Evolutionary conservation across 2,329 filamentous ascomycete genomes (phyloP), one percentile per base, ranked within the genome.

Genomic region (Paraphoma sp.): DNA sequence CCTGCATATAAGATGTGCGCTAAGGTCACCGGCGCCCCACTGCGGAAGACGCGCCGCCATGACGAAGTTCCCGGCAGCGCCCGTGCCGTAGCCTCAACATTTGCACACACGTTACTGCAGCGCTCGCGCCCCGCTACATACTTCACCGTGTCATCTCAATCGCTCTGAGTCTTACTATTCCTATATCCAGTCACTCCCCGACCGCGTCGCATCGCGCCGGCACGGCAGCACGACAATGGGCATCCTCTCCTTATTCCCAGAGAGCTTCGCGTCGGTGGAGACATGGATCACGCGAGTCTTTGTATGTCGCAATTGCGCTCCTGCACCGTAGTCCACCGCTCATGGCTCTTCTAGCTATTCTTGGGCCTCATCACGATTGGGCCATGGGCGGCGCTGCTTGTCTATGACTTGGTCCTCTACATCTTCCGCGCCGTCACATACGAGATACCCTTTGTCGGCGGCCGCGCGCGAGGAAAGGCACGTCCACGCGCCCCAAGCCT

Each of bases 401-500:
- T 87, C 60, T 89, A 89, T 78, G 88, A 91, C 70, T 72, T 88
- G 51, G 60, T 84, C 23, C 80, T 89, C 42, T 91, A 89, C 74
- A 61, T 86, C 55, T 84, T 83, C 72, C 86, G 88, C 57, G 79
- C 83, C 12, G 68, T 82, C 11, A 81, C 81, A 42, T 85, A 88
- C 72, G 83, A 88, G 57, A 74, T 89, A 2, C 87, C 87, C 1
- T 70, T 84, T 30, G 65, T 88, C 45, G 87, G 87, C 4, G 87
- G 87, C 6, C 79, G 86, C 63, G 86, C 87, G 33, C 80, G 83
- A 54, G 87, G 87, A 5, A 81, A 82, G 63, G 80, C 82, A 54
- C 79, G 85, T 59, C 88, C 88, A 6, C 79, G 86, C 60, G 86
- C 86, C 36, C 87, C 87, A 12, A 88, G 82, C 66, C 76, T 90